A percentile compares a stretch with the other conserved stretches of the same genome.
Conservation (phyloP, 1,284 basidiomycete species). For the Puccinia horiana region DNA sequence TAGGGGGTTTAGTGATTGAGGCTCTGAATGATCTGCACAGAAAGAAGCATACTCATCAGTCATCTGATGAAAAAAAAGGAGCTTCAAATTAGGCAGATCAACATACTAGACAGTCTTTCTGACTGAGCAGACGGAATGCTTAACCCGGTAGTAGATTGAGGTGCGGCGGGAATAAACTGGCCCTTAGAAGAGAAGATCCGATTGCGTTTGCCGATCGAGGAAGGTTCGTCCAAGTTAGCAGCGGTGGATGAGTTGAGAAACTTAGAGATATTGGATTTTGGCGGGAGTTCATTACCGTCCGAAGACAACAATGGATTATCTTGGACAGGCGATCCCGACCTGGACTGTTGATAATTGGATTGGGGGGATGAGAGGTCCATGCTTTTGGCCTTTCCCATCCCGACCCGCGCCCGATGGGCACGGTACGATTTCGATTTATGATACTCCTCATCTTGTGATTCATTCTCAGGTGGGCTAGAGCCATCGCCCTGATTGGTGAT, state of each 20-base stretch:
- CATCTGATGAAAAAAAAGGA: neutral
- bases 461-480: neutral
- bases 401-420: slow-evolving; percentile 5
- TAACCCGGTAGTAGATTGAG: slow-evolving; percentile 43
- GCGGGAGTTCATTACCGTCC: neutral
- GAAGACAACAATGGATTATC: neutral
- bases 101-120: neutral
- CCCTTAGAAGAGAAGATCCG: slow-evolving; percentile 45
- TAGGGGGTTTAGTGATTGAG: neutral
- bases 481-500: neutral
- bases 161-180: slow-evolving; percentile 46
- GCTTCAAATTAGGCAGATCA: neutral
- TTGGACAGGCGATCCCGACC: neutral
- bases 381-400: neutral
- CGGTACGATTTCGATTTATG: slow-evolving; percentile 7
- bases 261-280: slow-evolving; percentile 15
- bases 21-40: neutral
- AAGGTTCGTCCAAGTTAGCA: neutral
- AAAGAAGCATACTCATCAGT: neutral
- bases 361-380: neutral
- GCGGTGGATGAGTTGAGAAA: neutral
- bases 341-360: neutral
- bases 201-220: slow-evolving; percentile 28
- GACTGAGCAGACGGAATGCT: slow-evolving; percentile 21
- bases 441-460: neutral